Evolutionary conservation across 139 green algal species (phyloP), one percentile per base, ranked within the genome.

Genomic region (Chlamydomonas asymmetrica): DNA sequence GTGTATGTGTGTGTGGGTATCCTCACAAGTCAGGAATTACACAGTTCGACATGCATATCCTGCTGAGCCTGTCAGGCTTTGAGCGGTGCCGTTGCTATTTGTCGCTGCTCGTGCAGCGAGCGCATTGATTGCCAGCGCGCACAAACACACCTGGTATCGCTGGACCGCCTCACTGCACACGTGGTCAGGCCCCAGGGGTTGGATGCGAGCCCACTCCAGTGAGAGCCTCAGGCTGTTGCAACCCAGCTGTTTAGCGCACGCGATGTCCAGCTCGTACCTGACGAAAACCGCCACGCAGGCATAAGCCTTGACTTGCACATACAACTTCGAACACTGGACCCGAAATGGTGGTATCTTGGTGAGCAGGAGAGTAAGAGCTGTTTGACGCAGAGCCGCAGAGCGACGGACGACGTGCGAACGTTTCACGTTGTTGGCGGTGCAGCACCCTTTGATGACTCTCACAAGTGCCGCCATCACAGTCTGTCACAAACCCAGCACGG

Each of bases 121-220:
- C n/a, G n/a, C n/a, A n/a, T n/a, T n/a, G n/a, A n/a, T n/a, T n/a
- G n/a, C n/a, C n/a, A n/a, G n/a, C n/a, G n/a, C n/a, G n/a, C n/a
- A n/a, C n/a, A n/a, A n/a, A n/a, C n/a, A n/a, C n/a, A n/a, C n/a
- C 20, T 25, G 38, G 62, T 72, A 89, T 74, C 84, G 68, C 38
- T 71, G 20, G 31, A 96, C 79, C 8, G 92, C 92, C 1, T 34
- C 52, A 56, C 77, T 7, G 71, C 94, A 85, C 4, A 92, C 71
- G 29, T 80, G 13, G 3, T 84, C 88, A 10, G 64, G 74, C 20
- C 48, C 67, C 20, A 61, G 34, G 1, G 91, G 91, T 66, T 91
- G 80, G 10, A 96, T 73, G 52, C 90, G 82, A 22, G 79, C 79
- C 92, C 92, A 97, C 76, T 96, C 91, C 8, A 96, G 77, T 5